Evolutionary conservation across 169 alveolate genomes (phyloP).

Genomic region (Cryptosporidium sp.): DNA sequence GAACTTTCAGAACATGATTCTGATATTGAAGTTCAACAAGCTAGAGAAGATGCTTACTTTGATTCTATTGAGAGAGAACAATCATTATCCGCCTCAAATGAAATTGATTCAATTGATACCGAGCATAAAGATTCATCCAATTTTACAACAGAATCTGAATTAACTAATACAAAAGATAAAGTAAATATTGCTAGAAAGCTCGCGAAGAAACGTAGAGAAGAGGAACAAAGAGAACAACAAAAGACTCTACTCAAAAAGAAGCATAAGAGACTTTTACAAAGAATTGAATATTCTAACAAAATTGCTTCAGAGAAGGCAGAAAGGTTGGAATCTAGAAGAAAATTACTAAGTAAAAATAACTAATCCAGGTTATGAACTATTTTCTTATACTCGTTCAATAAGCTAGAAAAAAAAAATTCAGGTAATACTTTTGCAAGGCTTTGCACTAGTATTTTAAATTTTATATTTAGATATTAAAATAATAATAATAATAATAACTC

Average conservation of each 20-base stretch:
- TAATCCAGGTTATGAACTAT: neutral
- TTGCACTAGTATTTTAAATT: neutral
- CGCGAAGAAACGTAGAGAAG: conserved; percentile 25
- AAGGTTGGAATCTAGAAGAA: conserved; percentile 38
- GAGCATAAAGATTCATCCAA: neutral
- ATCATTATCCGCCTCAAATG: neutral
- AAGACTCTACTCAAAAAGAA: conserved; percentile 35
- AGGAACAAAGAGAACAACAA: conserved; percentile 55
- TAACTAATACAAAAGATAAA: neutral
- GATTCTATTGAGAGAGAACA: conserved; percentile 47
- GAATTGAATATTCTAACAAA: conserved; percentile 58
- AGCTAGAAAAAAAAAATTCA: too few species aligned
- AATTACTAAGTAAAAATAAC: neutral
- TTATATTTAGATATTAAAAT: too few species aligned
- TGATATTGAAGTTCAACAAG: conserved; percentile 47
- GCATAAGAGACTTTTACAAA: conserved; percentile 58
- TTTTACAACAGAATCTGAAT: neutral
- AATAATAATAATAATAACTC: too few species aligned
- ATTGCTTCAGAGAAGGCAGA: conserved; percentile 31
- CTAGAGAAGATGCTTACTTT: conserved; percentile 51
- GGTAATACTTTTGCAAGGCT: neutral
- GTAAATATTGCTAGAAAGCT: conserved; percentile 10
- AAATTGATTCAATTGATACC: neutral
- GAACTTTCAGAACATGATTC: conserved; percentile 19
- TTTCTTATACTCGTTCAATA: neutral